Evolutionary conservation across 768 basidiomycete species (phyloP).

Genomic region (Obba rivulosa): DNA sequence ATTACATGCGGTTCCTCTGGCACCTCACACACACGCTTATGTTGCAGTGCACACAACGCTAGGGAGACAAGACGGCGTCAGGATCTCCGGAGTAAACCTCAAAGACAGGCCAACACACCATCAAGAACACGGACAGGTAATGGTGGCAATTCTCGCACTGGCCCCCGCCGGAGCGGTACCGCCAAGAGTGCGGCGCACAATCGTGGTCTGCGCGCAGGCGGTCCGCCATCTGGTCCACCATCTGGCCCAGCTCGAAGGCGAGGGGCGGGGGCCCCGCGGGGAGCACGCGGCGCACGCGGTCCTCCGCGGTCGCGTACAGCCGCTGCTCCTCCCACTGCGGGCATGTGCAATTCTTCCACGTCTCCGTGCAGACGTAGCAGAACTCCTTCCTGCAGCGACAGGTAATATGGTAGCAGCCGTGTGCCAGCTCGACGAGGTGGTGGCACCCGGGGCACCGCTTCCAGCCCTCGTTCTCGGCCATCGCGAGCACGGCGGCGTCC

Average conservation of each 20-base stretch:
- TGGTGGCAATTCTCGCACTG: constrained; percentile 41
- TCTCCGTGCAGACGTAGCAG: constrained; percentile 50
- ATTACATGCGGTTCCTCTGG: constrained; percentile 29
- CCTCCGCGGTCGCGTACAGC: constrained; percentile 38
- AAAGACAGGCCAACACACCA: constrained; percentile 33
- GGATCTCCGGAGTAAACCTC: not conserved
- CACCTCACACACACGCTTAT: constrained; percentile 33
- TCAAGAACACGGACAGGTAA: constrained; percentile 37
- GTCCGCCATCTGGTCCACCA: constrained; percentile 29
- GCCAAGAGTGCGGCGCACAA: constrained; percentile 43
- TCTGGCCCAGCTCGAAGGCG: not conserved
- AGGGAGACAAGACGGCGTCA: not conserved
- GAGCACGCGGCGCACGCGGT: constrained; percentile 34
- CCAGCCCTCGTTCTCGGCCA: constrained; percentile 38
- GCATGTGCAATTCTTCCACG: constrained; percentile 60
- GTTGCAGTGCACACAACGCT: constrained; percentile 31
- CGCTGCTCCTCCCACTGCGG: constrained; percentile 58
- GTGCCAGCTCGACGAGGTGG: constrained; percentile 25
- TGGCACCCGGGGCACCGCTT: constrained; percentile 33
- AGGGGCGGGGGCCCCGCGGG: constrained; percentile 4
- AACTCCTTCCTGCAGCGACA: constrained; percentile 37
- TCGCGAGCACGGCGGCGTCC: constrained; percentile 36
- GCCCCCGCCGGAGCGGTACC: constrained; percentile 36
- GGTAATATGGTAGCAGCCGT: constrained; percentile 37
- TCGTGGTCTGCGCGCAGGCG: constrained; percentile 48